phyloP scores from a whole-genome alignment of 129 eudicot species.

The Saposhnikovia divaricata region DNA sequence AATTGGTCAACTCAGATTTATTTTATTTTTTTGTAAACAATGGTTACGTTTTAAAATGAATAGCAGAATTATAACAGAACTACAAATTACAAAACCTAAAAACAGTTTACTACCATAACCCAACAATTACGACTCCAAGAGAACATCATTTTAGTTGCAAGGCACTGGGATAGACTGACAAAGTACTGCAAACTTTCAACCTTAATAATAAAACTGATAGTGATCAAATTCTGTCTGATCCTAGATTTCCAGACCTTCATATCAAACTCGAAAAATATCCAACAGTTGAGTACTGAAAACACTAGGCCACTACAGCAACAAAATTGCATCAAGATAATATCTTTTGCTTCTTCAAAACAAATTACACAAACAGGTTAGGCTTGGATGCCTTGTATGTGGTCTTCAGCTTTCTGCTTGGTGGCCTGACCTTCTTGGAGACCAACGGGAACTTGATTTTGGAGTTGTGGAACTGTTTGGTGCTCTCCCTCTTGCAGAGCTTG shows the following conservation, averaged over 20 bases:
- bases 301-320: slow-evolving; percentile 7
- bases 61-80: too few relatives aligned
- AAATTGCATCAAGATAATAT: slow-evolving; percentile 12
- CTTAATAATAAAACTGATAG: background rate
- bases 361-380: slow-evolving; percentile 89
- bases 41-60: too few relatives aligned
- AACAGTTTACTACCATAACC: background rate
- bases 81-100: too few relatives aligned
- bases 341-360: background rate
- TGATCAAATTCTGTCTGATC: background rate
- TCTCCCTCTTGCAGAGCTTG: slow-evolving; percentile 93
- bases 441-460: slow-evolving; percentile 84
- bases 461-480: slow-evolving; percentile 82
- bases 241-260: background rate
- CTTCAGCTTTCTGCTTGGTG: slow-evolving; percentile 88
- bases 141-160: background rate
- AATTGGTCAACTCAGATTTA: too few relatives aligned
- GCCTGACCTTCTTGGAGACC: slow-evolving; percentile 82
- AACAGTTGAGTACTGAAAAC: background rate
- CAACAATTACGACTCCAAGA: too few relatives aligned
- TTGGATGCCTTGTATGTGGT: slow-evolving; percentile 91
- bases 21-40: too few relatives aligned
- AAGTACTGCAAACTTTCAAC: background rate
- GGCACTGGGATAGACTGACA: background rate
- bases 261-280: background rate